Evolutionary conservation across 164 flowering plant genomes (phyloP).

Genomic region (Sextonia rubra): DNA sequence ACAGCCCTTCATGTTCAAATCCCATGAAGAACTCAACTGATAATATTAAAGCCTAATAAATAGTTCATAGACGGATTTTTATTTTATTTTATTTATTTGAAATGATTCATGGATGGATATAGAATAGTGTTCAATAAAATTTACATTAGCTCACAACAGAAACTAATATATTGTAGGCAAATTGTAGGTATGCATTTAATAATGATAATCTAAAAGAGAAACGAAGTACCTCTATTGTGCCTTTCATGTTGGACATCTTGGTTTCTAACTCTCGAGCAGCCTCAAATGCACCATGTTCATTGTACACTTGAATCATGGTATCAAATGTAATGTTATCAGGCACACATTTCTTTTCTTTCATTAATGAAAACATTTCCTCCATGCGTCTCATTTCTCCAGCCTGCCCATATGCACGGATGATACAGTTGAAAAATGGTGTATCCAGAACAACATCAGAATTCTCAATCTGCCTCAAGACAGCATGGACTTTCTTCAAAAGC

Average conservation of each 20-base stretch:
- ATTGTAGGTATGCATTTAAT: not conserved
- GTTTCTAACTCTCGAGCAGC: conserved; percentile 33
- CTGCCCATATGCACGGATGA: conserved; percentile 72
- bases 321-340: conserved; percentile 71
- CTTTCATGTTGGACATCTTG: conserved; percentile 6
- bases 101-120: not conserved
- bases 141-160: not conserved
- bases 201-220: not conserved
- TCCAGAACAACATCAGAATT: conserved; percentile 76
- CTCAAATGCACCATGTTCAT: conserved; percentile 51
- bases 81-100: not conserved
- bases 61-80: not conserved
- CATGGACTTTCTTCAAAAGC: conserved; percentile 40
- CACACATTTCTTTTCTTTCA: conserved; percentile 56
- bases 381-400: conserved; percentile 57
- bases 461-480: conserved; percentile 65
- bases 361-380: conserved; percentile 49
- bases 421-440: conserved; percentile 78
- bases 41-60: not conserved
- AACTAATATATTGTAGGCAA: not conserved
- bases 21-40: not conserved
- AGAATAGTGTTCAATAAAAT: not conserved
- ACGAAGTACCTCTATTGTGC: conserved; percentile 15
- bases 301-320: conserved; percentile 66
- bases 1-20: not conserved